A percentile compares a stretch with the other conserved stretches of the same genome.
Evolutionary conservation across 2,329 filamentous ascomycete species (phyloP).

Genomic region (Cytospora mali): DNA sequence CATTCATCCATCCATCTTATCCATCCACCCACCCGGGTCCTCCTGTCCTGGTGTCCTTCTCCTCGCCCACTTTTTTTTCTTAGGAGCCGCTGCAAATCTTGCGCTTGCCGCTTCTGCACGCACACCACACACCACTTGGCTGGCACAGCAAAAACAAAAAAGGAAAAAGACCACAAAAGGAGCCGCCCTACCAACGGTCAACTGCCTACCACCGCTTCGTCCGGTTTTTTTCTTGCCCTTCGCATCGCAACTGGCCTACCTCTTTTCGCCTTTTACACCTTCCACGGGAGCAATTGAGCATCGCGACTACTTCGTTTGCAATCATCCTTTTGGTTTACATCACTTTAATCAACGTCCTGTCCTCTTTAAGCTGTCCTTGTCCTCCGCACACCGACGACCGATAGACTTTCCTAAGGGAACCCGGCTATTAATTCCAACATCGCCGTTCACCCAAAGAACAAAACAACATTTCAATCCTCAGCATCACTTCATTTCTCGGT

Average conservation of each 20-base stretch:
- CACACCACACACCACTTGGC: constrained; percentile 1
- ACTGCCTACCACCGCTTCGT: constrained; percentile 14
- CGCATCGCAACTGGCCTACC: constrained; percentile 13
- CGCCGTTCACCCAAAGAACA: constrained; percentile 2
- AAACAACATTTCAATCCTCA: constrained; percentile 6
- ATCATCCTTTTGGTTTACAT: constrained; percentile 19
- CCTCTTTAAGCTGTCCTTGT: constrained; percentile 15
- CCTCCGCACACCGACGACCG: constrained; percentile 11
- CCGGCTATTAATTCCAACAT: constrained; percentile 13
- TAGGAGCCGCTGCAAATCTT: constrained; percentile 18
- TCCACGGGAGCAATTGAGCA: constrained; percentile 24
- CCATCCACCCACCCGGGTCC: constrained; percentile 2
- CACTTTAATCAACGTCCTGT: constrained; percentile 23
- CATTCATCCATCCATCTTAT: not conserved
- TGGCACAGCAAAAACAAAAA: not conserved
- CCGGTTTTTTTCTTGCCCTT: constrained; percentile 12
- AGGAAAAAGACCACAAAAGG: constrained; percentile 19
- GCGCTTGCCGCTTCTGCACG: constrained; percentile 22
- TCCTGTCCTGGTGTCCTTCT: not conserved
- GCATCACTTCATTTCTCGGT: constrained; percentile 22
- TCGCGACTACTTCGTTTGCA: constrained; percentile 25
- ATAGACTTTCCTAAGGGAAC: constrained; percentile 8
- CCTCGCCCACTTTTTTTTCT: not conserved
- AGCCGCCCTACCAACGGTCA: too few relatives aligned
- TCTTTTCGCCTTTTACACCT: constrained; percentile 18